phyloP scores from a whole-genome alignment of 2,329 filamentous ascomycete species.

The Aspergillus niger region DNA sequence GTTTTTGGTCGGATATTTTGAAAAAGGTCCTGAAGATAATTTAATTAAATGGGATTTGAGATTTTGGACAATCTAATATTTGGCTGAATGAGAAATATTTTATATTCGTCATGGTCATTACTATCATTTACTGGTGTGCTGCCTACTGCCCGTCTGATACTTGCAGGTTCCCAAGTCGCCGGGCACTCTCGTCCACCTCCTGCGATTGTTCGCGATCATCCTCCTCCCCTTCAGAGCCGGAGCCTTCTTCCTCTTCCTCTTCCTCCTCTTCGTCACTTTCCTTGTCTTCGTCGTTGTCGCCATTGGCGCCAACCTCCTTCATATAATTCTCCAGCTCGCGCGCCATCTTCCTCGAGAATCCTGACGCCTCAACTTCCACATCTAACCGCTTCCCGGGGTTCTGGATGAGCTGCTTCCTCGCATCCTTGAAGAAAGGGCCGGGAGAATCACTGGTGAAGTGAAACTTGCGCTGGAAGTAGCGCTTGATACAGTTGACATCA shows the following conservation, averaged over 20 bases:
- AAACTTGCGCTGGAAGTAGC: conserved; percentile 87
- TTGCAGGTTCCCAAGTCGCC: conserved; percentile 34
- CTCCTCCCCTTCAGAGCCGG: conserved; percentile 28
- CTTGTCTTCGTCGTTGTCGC: conserved; percentile 34
- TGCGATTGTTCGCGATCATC: conserved; percentile 19
- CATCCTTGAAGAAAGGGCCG: conserved; percentile 83
- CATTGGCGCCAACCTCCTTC: conserved; percentile 64
- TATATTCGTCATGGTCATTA: conserved; percentile 27
- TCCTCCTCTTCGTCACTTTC: conserved; percentile 32
- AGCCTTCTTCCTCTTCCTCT: not conserved
- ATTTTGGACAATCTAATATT: too few relatives aligned
- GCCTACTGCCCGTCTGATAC: conserved; percentile 30
- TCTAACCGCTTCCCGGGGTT: conserved; percentile 73
- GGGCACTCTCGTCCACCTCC: conserved; percentile 20
- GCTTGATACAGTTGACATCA: conserved; percentile 92
- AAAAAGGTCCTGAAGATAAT: not conserved
- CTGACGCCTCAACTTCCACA: conserved; percentile 85
- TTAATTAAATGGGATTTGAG: not conserved
- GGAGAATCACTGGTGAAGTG: conserved; percentile 79
- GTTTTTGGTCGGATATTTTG: not conserved
- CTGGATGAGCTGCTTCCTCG: conserved; percentile 68
- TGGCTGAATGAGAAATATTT: not conserved
- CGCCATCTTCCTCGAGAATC: conserved; percentile 95
- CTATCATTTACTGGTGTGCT: conserved; percentile 25
- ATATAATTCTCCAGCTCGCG: conserved; percentile 93